phyloP scores from a whole-genome alignment of 139 green algal genomes.

The Chlamydomonas schloesseri region DNA sequence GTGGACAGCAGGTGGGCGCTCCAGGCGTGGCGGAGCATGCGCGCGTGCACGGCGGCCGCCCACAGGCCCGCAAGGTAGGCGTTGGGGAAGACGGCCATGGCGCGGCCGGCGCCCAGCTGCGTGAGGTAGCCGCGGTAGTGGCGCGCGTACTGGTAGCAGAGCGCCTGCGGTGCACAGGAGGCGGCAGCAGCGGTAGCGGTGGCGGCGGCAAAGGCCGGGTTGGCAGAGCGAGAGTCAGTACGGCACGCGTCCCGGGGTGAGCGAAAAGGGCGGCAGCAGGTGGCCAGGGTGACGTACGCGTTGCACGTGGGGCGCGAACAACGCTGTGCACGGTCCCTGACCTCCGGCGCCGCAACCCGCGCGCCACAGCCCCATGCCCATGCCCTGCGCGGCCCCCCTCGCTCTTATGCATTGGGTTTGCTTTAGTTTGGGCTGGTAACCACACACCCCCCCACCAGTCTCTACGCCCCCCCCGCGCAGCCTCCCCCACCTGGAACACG shows the following conservation, averaged over 20 bases:
- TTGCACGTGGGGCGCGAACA: too few relatives aligned
- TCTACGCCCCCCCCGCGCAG: too few relatives aligned
- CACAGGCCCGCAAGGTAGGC: constrained; percentile 26
- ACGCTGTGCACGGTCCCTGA: too few relatives aligned
- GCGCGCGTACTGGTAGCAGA: constrained; percentile 20
- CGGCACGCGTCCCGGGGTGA: too few relatives aligned
- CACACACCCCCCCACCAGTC: background rate
- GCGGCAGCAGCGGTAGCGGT: background rate
- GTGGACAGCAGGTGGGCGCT: background rate
- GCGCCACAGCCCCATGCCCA: too few relatives aligned
- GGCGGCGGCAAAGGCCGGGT: too few relatives aligned
- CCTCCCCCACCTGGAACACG: constrained; percentile 20
- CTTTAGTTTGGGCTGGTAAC: too few relatives aligned
- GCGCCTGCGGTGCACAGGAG: background rate
- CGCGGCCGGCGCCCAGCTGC: constrained; percentile 2
- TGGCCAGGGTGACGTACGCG: too few relatives aligned
- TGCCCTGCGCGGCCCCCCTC: too few relatives aligned
- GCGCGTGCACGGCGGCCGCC: background rate
- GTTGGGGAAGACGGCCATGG: constrained; percentile 7
- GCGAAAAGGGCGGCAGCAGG: too few relatives aligned
- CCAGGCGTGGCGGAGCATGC: background rate
- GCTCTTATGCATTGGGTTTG: too few relatives aligned
- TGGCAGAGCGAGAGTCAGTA: background rate
- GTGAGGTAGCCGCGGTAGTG: constrained; percentile 16
- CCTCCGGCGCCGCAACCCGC: too few relatives aligned